A percentile compares a stretch with the other conserved stretches of the same genome.
phyloP scores from a whole-genome alignment of 192 early-diverging fungal species.

The Coemansia sp. region DNA sequence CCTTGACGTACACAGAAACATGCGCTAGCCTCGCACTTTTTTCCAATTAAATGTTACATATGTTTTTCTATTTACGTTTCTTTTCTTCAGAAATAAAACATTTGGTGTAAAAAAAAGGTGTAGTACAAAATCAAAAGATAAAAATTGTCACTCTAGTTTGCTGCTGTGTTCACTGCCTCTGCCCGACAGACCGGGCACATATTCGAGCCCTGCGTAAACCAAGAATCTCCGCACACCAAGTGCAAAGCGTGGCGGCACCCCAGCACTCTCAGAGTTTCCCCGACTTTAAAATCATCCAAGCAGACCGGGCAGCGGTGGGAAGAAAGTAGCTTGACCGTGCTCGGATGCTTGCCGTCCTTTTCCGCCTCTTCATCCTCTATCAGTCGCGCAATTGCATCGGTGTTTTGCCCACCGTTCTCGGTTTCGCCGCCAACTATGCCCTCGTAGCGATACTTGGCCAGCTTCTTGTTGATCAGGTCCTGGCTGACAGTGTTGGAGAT shows the following conservation, averaged over 20 bases:
- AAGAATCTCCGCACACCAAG: conserved; percentile 43
- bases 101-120: no score
- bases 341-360: not conserved
- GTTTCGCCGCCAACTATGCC: not conserved
- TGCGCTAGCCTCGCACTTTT: conserved; percentile 6
- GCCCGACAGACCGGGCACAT: conserved; percentile 49
- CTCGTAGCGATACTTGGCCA: conserved; percentile 30
- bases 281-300: conserved; percentile 37
- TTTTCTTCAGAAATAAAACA: not conserved
- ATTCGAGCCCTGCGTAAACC: conserved; percentile 54
- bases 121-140: not conserved
- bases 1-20: conserved; percentile 34
- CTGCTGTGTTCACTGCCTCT: conserved; percentile 23
- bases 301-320: conserved; percentile 52
- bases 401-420: not conserved
- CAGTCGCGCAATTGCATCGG: conserved; percentile 11
- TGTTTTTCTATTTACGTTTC: not conserved
- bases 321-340: conserved; percentile 28
- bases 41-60: not conserved
- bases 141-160: not conserved
- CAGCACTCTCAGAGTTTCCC: conserved; percentile 39
- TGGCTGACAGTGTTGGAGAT: conserved; percentile 36
- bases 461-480: conserved; percentile 36
- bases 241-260: conserved; percentile 46
- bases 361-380: conserved; percentile 4